Base-by-base conservation (phyloP, 352 stramenopile species). In the Phytophthora palmivora region DNA sequence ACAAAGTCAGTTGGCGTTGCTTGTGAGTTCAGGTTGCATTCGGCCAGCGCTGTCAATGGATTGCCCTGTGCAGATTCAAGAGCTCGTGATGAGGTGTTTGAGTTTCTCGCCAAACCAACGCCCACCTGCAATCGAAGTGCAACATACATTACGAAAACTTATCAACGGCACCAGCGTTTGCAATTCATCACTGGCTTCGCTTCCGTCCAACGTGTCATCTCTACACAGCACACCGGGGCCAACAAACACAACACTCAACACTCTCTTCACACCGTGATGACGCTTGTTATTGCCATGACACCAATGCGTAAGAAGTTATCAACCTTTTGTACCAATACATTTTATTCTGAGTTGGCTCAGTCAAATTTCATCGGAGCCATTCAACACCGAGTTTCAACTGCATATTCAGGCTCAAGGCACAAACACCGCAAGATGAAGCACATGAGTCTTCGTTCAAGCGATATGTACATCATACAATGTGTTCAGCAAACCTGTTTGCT, bases 21-120 rank as follows among this genome's bases (percentile, higher is more conserved):
- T 88, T 15, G 67, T 86, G 32, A 76, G 74, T 38, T 78, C 74
- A 1, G 77, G 74, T 2, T 74, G 65, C 46, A 78, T 88, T 30
- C 76, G 79, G 19, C 78, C 78, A 33, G 37, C 59, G 3, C n/a
- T 88, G 9, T 67, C 63, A 6, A 69, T 72, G 36, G 67, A 85
- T 28, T 88, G 78, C 32, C 78, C 78, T 4, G 46, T 58, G 10
- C 53, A 63, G n/a, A 76, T 88, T 24, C 76, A 79, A 21, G 69
- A 78, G 32, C 68, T 88, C 7, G 74, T 82, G 11, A 60, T 67
- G 50, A 50, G 66, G 11, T 88, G 78, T 30, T 54, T 88, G 11
- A 79, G 70, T 39, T 88, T 83, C 39, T 76, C 78, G 2, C 63
- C 74, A 4, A 32, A 60, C 10, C 71, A 83, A 42, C 74, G 78